These are phyloP conservation scores for Penicillium ochrochloron DNA, from an alignment of 495 filamentous ascomycete species.

Conservation along the genomic window DNA sequence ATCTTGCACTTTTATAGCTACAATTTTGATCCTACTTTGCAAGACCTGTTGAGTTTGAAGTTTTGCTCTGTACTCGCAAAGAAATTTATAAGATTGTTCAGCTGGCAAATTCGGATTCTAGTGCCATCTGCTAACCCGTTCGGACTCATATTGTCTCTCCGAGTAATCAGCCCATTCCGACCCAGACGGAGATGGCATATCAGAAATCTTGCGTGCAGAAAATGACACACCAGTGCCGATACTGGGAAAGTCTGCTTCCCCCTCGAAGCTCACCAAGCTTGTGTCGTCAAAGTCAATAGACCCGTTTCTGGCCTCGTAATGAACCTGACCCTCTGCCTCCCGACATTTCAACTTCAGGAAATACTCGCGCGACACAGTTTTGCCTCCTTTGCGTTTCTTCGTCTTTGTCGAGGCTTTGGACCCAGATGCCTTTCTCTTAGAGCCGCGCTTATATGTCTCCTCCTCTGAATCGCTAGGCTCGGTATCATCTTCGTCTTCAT, in stretches of 20 bases:
- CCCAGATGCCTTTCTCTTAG: background rate
- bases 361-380: background rate
- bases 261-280: conserved; percentile 1
- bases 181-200: background rate
- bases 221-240: background rate
- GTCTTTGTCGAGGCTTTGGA: background rate
- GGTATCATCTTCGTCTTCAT: background rate
- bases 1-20: no score
- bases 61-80: no score
- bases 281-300: conserved; percentile 3
- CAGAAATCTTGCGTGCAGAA: background rate
- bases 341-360: background rate
- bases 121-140: conserved; percentile 4
- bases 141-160: background rate
- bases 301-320: background rate
- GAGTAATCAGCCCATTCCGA: background rate
- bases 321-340: background rate
- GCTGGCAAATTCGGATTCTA: background rate
- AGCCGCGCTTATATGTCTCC: background rate
- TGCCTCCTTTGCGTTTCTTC: background rate
- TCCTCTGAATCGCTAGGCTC: background rate
- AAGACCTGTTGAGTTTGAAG: no score
- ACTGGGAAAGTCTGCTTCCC: background rate
- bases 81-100: background rate
- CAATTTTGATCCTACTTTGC: no score